Evolutionary conservation across 1,284 basidiomycete genomes (phyloP).

Genomic region (Stereum hirsutum): DNA sequence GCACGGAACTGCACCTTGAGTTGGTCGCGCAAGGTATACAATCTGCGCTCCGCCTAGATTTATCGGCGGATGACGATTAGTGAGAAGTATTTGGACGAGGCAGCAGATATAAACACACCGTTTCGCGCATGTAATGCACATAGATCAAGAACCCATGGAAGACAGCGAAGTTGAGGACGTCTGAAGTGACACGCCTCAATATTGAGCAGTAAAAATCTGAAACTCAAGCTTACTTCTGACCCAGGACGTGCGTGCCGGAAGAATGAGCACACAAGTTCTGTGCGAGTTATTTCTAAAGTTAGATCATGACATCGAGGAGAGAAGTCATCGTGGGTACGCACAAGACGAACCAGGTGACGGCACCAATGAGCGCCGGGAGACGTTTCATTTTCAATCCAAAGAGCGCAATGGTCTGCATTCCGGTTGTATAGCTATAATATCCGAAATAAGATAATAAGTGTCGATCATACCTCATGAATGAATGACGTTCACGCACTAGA

Average conservation of each 20-base stretch:
- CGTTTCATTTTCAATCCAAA: conserved; percentile 70
- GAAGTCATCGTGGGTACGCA: conserved; percentile 22
- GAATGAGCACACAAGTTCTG: conserved; percentile 43
- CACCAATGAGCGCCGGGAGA: conserved; percentile 53
- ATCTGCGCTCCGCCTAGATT: conserved; percentile 41
- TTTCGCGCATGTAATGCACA: conserved; percentile 43
- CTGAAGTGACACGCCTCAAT: conserved; percentile 20
- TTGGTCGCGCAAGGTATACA: conserved; percentile 56
- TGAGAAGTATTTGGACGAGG: no score
- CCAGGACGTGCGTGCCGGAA: conserved; percentile 43
- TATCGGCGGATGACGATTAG: no score
- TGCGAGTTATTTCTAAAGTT: no score
- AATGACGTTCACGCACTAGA: conserved; percentile 45
- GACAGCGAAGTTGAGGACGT: conserved; percentile 55
- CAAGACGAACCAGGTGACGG: conserved; percentile 49
- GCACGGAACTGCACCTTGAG: conserved; percentile 73
- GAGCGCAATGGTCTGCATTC: conserved; percentile 66
- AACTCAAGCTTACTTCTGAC: conserved; percentile 38
- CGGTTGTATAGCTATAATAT: conserved; percentile 36
- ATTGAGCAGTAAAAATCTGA: neutral
- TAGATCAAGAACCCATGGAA: conserved; percentile 56
- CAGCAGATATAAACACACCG: no score
- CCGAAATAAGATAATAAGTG: neutral
- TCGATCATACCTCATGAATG: neutral
- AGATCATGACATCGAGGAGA: no score